Percentiles rank a stretch among this genome's conserved stretches.
Evolutionary conservation across 805 yeast genomes (phyloP).

Genomic region (Spathaspora passalidarum): DNA sequence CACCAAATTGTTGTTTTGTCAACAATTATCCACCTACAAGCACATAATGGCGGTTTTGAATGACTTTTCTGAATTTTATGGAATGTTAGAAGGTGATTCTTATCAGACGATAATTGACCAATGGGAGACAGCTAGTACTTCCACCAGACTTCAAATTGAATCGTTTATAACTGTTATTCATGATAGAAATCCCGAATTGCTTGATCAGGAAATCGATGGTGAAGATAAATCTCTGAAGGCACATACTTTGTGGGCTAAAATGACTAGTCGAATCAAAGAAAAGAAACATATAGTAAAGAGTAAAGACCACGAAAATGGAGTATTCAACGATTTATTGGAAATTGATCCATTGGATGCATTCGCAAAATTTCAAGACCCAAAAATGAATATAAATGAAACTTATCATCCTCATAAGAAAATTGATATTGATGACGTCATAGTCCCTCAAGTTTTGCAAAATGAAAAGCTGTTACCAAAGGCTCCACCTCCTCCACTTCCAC

Average conservation of each 20-base stretch:
- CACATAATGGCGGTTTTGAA: slow-evolving; percentile 20
- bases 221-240: slow-evolving; percentile 22
- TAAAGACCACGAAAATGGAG: slow-evolving; percentile 26
- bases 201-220: slow-evolving; percentile 34
- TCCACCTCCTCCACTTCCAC: slow-evolving; percentile 31
- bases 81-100: slow-evolving; percentile 17
- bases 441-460: slow-evolving; percentile 9
- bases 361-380: slow-evolving; percentile 23
- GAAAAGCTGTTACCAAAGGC: not conserved
- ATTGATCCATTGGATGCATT: slow-evolving; percentile 33
- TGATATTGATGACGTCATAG: slow-evolving; percentile 11
- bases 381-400: slow-evolving; percentile 21
- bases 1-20: slow-evolving; percentile 34
- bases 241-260: slow-evolving; percentile 26
- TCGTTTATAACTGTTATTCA: slow-evolving; percentile 27
- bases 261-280: slow-evolving; percentile 17
- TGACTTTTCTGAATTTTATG: slow-evolving; percentile 22
- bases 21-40: slow-evolving; percentile 33
- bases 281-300: slow-evolving; percentile 24
- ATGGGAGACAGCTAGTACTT: slow-evolving; percentile 38
- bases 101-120: slow-evolving; percentile 33
- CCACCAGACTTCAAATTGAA: slow-evolving; percentile 37
- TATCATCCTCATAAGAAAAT: slow-evolving; percentile 25
- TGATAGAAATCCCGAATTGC: slow-evolving; percentile 34
- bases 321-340: slow-evolving; percentile 26